Evolutionary conservation across 2,329 filamentous ascomycete species (phyloP), one percentile per base, ranked within the genome.

Genomic region (Chaetomium sp.): DNA sequence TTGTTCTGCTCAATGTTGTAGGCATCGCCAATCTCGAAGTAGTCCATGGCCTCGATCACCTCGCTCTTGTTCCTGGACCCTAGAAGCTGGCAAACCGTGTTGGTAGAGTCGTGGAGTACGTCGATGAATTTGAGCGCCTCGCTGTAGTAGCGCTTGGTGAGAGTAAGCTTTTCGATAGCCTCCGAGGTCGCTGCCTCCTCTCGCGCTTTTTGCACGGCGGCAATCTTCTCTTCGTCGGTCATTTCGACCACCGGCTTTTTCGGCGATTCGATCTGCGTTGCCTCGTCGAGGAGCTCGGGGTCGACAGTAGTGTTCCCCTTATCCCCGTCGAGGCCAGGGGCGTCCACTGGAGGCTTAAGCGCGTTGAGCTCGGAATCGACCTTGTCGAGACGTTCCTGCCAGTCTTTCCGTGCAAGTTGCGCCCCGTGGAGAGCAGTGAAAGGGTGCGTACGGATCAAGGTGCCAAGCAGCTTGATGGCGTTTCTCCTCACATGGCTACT

Each of bases 11-110:
- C 89, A 56, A 99, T 87, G 70, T 95, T 94, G 78, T 97, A 97
- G 5, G 91, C 92, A 69, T 99, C 91, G 45, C 94, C 87, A 45
- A 96, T 84, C 64, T 95, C 91, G 64, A 99, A 95, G 72, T 95
- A 99, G 69, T 99, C 94, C 85, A 99, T 99, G 12, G 95, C 94
- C 70, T 99, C 95, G 59, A 99, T 96, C 33, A 97, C 89, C 70
- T 99, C 94, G 65, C 89, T 96, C 78, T 99, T 99, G 77, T 99
- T 99, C 67, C 89, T 89, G 35, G 94, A 95, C 5, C 90, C 89
- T 3, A 99, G 80, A 14, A 99, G 79, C 70, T 96, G 92, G 60
- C 87, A 90, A 37, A 97, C 86, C 2, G 85, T 84, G 7, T 80
- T 80, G 1, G 91, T 95, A 27, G 89, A 89, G 9, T 87, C 83